Conservation (phyloP, 345 rosid species). For the Eucalyptus tenuipes region DNA sequence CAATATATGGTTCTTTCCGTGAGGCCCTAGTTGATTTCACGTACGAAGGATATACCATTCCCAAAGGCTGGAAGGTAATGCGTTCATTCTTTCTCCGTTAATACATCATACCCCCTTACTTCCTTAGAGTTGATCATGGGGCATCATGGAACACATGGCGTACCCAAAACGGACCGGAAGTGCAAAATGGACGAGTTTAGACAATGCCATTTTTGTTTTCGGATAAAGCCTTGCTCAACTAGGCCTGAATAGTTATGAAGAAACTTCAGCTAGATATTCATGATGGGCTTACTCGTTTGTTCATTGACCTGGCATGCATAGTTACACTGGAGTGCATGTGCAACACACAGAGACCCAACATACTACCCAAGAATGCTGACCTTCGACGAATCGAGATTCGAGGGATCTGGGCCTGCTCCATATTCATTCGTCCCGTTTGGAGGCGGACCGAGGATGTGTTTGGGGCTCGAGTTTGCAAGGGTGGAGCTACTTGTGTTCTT, state of each 20-base stretch:
- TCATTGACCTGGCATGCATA: not conserved
- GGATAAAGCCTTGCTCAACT: not conserved
- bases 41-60: slow-evolving; percentile 23
- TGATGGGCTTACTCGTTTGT: not conserved
- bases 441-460: slow-evolving; percentile 16
- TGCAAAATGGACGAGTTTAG: not conserved
- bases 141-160: not conserved
- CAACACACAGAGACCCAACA: not conserved
- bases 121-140: not conserved
- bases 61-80: slow-evolving; percentile 36
- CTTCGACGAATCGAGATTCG: slow-evolving; percentile 10
- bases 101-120: not conserved
- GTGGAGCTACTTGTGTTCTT: slow-evolving; percentile 7
- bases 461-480: slow-evolving; percentile 1
- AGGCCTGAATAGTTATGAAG: not conserved
- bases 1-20: not conserved
- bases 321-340: not conserved
- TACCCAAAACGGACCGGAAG: not conserved
- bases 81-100: not conserved
- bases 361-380: not conserved
- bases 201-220: not conserved
- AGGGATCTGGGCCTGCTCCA: not conserved
- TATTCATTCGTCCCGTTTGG: slow-evolving; percentile 11
- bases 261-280: not conserved
- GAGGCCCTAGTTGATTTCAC: slow-evolving; percentile 19